Base-by-base conservation (phyloP, 108 stramenopile genomes). In the Craspedostauros australis region DNA sequence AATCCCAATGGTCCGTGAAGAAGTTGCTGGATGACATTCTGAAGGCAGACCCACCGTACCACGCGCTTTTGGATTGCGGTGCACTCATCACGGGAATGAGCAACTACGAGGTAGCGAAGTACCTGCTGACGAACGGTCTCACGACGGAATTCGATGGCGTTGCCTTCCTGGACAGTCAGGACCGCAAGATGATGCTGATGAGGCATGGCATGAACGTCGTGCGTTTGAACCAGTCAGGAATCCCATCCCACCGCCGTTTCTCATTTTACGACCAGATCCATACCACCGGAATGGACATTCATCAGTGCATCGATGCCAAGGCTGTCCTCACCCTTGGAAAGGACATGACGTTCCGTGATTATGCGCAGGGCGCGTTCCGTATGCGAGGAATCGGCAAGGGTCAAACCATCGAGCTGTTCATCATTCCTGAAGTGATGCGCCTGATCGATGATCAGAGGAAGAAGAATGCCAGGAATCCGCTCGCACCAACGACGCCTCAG, bases 211-310 rank as follows among this genome's bases (percentile, higher is more conserved):
- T 87, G 84, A 79, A 82, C 56, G 79, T 80, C 1, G 84, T 94
- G 4, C 50, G 87, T 23, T 59, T 94, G 37, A 76, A 83, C 31
- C 95, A 95, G 62, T 79, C 89, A 45, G 94, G 95, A 38, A 78
- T 94, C 21, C 84, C 91, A 18, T 72, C 72, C 4, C 72, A 94
- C 29, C 60, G 86, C 3, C 88, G 94, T 6, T 98, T 98, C 59
- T 91, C 94, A 1, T 96, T 98, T 61, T 98, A 95, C 53, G 95
- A 96, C 52, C 96, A 98, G 52, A 88, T 95, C 31, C 94, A 98
- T 62, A 96, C 96, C n/a, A 97, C 96, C 18, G 96, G 96, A 20
- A 95, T 95, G 96, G 96, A 97, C 72, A 95, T 95, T 58, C 82
- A 93, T 47, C 96, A 98, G 53, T 80, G 80, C 32, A 86, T 92